Base-by-base conservation (phyloP, 371 early-diverging fungal species). In the Saksenaea vasiformis region DNA sequence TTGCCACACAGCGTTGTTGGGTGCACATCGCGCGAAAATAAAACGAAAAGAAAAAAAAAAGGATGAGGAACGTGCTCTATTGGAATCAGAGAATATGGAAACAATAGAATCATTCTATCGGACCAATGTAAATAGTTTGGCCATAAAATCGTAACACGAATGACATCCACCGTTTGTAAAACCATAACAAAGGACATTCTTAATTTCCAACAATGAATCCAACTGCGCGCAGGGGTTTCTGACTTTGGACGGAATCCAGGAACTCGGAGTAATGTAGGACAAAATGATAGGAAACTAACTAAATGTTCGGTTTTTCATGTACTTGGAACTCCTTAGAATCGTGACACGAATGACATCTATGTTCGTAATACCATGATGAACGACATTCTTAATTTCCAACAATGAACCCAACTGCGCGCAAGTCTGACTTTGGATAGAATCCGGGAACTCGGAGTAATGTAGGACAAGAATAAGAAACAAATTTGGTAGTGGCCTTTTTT, bases 191-290 rank as follows among this genome's bases (percentile, higher is more conserved):
- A 47, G 19, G 22, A 47, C 51, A 47, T 47, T 47, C 51, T 47
- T 47, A 47, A 47, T 47, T 47, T 47, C 51, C 51, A 47, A 47
- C 51, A 47, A 47, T 47, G 51, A 47, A 22, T 22, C 51, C 51
- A 47, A 47, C 51, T 47, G 51, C 51, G 51, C 51, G 51, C 51
- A 47, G 51, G 51, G 51, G 51, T n/a, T n/a, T n/a, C n/a, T 19
- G 51, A 47, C 22, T 47, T n/a, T 47, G 51, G 17, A 47, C 22
- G 17, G 51, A 47, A 47, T 47, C 51, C 51, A 47, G 51, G 24
- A 47, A 47, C 51, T 47, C 51, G 51, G 51, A 47, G 51, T 47
- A 47, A 47, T 47, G 51, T 47, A 47, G 51, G 51, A 47, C 51
- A 47, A 47, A 10, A 22, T 31, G 31, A 47, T 47, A 41, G 19